Evolutionary conservation across 371 early-diverging fungal genomes (phyloP).

Genomic region (Ecytonucleospora hepatopenaei): DNA sequence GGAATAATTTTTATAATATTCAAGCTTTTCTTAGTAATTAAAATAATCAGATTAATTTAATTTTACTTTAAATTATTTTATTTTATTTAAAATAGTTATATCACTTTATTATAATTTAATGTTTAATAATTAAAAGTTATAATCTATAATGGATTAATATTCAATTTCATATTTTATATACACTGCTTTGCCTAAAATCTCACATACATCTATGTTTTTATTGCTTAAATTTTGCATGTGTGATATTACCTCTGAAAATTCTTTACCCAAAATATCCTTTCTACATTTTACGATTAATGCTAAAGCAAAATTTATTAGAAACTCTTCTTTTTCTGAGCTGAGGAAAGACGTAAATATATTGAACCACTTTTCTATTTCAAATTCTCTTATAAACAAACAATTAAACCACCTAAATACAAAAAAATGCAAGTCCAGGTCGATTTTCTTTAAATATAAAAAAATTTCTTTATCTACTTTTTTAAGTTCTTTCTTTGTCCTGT

Average conservation of each 20-base stretch:
- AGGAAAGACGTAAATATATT: constrained; percentile 91
- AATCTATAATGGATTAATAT: not conserved
- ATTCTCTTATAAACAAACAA: constrained; percentile 85
- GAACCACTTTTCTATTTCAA: constrained; percentile 67
- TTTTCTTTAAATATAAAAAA: constrained; percentile 61
- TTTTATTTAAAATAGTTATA: not conserved
- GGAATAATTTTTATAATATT: constrained; percentile 14
- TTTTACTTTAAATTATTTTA: not conserved
- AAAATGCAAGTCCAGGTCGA: constrained; percentile 83
- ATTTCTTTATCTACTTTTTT: constrained; percentile 34
- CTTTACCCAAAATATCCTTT: constrained; percentile 66
- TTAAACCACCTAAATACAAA: constrained; percentile 98
- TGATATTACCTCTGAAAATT: constrained; percentile 80
- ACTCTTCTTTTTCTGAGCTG: constrained; percentile 69
- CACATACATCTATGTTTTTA: constrained; percentile 43
- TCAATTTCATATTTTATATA: constrained; percentile 1
- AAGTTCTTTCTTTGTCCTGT: constrained; percentile 18
- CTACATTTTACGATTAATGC: constrained; percentile 82
- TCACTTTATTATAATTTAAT: not conserved
- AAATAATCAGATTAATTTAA: not conserved
- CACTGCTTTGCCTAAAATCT: not conserved
- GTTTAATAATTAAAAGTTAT: not conserved
- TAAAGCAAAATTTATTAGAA: constrained; percentile 86
- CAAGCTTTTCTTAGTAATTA: constrained; percentile 1
- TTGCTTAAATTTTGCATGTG: constrained; percentile 79